phyloP scores from a whole-genome alignment of 148 eudicot genomes.

The Silene conica region DNA sequence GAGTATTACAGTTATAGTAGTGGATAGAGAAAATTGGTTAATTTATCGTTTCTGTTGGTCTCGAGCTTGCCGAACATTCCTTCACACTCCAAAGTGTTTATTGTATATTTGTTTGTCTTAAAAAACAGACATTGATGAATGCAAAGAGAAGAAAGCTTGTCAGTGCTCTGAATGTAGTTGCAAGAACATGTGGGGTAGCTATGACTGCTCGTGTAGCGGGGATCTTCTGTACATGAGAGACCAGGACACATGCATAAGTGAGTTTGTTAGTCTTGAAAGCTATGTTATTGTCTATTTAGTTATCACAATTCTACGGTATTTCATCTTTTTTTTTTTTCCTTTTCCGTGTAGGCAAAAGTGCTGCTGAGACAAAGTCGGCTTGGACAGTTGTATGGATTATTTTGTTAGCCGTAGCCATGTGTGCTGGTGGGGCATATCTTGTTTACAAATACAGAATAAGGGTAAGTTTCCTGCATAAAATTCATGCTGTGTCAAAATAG shows the following conservation, averaged over 20 bases:
- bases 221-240: slow-evolving; percentile 78
- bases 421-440: slow-evolving; percentile 72
- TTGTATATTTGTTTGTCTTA: slow-evolving; percentile 6
- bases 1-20: too few relatives aligned
- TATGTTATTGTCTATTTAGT: background rate
- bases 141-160: slow-evolving; percentile 80
- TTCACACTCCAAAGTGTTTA: background rate
- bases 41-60: background rate
- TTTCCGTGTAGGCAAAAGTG: slow-evolving; percentile 52
- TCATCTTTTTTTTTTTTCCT: slow-evolving; percentile 2
- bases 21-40: background rate
- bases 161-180: slow-evolving; percentile 93
- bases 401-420: slow-evolving; percentile 64
- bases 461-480: slow-evolving; percentile 44
- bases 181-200: slow-evolving; percentile 97
- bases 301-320: background rate
- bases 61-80: slow-evolving; percentile 8
- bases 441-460: slow-evolving; percentile 84
- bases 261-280: slow-evolving; percentile 17
- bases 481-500: too few relatives aligned
- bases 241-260: slow-evolving; percentile 93
- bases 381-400: slow-evolving; percentile 79
- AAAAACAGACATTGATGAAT: slow-evolving; percentile 73
- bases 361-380: slow-evolving; percentile 57
- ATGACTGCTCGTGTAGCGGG: slow-evolving; percentile 73